Conservation (phyloP, 2,329 filamentous ascomycete species). For the Cordyceps javanica region DNA sequence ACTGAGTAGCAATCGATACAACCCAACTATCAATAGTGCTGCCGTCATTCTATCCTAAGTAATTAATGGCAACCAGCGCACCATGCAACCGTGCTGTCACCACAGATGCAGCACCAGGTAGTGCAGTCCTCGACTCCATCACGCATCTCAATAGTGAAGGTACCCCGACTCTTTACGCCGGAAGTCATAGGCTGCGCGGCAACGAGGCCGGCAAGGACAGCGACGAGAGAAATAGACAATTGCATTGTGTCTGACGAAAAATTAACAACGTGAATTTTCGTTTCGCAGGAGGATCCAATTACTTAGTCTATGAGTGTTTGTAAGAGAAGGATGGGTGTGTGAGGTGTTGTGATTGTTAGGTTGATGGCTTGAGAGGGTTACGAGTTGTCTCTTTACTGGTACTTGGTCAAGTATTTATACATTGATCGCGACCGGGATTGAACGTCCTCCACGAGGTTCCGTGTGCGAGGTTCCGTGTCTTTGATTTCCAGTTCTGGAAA, state of each 20-base stretch:
- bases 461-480: not conserved
- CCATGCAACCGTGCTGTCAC: not conserved
- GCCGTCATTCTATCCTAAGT: not conserved
- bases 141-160: not conserved
- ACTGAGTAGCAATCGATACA: not conserved
- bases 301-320: not conserved
- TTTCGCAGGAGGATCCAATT: not conserved
- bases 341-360: no score
- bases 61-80: not conserved
- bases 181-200: not conserved
- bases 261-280: not conserved
- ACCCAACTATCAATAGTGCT: no score
- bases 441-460: not conserved
- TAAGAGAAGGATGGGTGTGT: no score
- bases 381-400: not conserved
- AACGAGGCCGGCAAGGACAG: not conserved
- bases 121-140: conserved; percentile 2
- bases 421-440: not conserved
- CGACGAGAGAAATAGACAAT: not conserved
- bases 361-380: not conserved
- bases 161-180: not conserved
- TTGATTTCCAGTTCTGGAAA: not conserved
- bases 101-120: conserved; percentile 2
- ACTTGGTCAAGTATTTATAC: not conserved
- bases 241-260: not conserved